Base-by-base conservation (phyloP, 306 rosid genomes). In the Comarum palustre region DNA sequence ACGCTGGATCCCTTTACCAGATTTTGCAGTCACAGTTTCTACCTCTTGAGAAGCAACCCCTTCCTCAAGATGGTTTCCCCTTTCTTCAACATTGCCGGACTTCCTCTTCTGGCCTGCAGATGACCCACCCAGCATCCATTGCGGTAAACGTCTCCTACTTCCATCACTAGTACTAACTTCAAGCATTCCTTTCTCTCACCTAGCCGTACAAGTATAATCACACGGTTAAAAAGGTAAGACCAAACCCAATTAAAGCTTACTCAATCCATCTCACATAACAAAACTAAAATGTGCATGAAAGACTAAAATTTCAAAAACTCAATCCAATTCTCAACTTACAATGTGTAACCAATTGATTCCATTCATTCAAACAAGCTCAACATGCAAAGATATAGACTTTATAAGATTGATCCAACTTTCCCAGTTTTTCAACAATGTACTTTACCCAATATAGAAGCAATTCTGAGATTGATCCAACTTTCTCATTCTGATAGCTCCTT, bases 121-220 rank as follows among this genome's bases (percentile, higher is more conserved):
- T 63, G 78, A 84, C 45, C 69, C 79, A 51, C 83, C 88, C 81
- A 86, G 74, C 93, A 93, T 89, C 98, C 98, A 89, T 55, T 78
- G 46, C 0, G 97, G 97, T 80, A 93, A 77, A 34, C 85, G 87
- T 13, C 98, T 89, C 19, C 82, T 80, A 55, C 72, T 78, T 79
- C 86, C 87, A 79, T 80, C 86, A 32, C 42, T 81, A 70, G 76
- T 57, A 74, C 46, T 54, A 77, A 68, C 75, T 60, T 77, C 77
- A 34, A 69, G 60, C 84, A 85, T 75, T 73, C 77, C 64, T 46
- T 71, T 24, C 7, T 39, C 9, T 20, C 64, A 22, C 38, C 25
- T 54, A 14, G 17, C 50, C 50, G 13, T 61, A 17, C 16, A 60
- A 60, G 13, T 36, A 52, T 0, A 38, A 15, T 17, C 16, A 15